phyloP scores from a whole-genome alignment of 352 stramenopile species.

The Phytophthora lateralis region DNA sequence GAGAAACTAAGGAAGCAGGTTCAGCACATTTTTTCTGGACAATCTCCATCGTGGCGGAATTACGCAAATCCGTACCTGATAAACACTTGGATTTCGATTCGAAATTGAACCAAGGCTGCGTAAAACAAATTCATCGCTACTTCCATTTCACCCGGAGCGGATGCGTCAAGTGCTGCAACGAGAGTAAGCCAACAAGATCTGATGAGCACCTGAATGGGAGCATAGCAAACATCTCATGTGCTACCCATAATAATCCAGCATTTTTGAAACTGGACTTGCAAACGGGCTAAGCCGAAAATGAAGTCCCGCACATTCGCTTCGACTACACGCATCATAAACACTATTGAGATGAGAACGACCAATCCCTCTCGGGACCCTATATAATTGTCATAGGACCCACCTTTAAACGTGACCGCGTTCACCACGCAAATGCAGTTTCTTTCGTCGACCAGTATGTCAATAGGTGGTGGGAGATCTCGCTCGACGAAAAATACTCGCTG shows the following conservation, averaged over 20 bases:
- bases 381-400: constrained; percentile 25
- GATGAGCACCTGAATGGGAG: not conserved
- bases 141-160: constrained; percentile 7
- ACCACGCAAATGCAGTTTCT: constrained; percentile 62
- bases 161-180: not conserved
- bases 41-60: not conserved
- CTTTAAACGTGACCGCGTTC: constrained; percentile 38
- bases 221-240: not conserved
- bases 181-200: not conserved
- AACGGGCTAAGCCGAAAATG: constrained; percentile 61
- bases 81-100: constrained; percentile 51
- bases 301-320: constrained; percentile 50
- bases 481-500: constrained; percentile 63
- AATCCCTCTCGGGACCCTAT: not conserved
- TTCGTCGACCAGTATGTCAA: constrained; percentile 76
- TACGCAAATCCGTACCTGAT: constrained; percentile 36
- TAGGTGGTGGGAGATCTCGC: constrained; percentile 51
- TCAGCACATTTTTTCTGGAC: not conserved
- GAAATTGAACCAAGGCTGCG: constrained; percentile 68
- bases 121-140: constrained; percentile 45
- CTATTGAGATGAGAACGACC: constrained; percentile 2
- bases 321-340: constrained; percentile 24
- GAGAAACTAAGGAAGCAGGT: constrained; percentile 35
- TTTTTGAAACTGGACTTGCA: constrained; percentile 63
- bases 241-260: constrained; percentile 74